Evolutionary conservation across 768 basidiomycete species (phyloP).

Genomic region (Termitomyces sp.): DNA sequence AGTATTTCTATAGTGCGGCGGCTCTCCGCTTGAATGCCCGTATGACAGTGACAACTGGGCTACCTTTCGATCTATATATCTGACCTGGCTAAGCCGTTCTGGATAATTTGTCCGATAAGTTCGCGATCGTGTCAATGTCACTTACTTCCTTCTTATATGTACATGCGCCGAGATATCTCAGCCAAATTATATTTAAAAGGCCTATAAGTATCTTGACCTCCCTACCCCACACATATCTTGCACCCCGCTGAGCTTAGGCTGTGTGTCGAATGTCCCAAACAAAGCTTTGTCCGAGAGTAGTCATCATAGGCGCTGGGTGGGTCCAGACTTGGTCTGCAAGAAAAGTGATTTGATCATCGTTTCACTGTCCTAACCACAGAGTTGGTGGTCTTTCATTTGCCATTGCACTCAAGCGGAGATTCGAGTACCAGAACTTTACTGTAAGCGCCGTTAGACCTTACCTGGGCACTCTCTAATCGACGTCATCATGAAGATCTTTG

Average conservation of each 20-base stretch:
- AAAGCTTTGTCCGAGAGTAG: constrained; percentile 13
- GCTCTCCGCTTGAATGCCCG: not conserved
- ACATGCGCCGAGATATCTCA: not conserved
- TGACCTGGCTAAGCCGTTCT: not conserved
- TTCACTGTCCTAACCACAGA: constrained; percentile 16
- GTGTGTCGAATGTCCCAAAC: not conserved
- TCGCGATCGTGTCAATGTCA: not conserved
- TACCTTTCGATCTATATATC: not conserved
- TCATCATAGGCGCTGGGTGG: constrained; percentile 31
- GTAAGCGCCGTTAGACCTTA: constrained; percentile 18
- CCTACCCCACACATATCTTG: not conserved
- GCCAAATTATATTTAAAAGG: not conserved
- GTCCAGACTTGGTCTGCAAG: not conserved
- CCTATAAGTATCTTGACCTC: not conserved
- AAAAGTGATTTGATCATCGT: not conserved
- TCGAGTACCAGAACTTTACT: constrained; percentile 33
- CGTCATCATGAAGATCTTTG: constrained; percentile 33
- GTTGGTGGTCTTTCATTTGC: constrained; percentile 36
- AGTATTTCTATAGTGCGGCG: too few relatives aligned
- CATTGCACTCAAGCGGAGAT: constrained; percentile 32
- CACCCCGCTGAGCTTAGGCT: not conserved
- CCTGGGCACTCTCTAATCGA: not conserved
- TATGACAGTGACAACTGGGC: not conserved
- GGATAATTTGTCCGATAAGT: not conserved
- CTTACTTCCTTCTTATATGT: not conserved